Evolutionary conservation across 305 asterid species (phyloP), one percentile per base, ranked within the genome.

Genomic region (Salvia sclarea): DNA sequence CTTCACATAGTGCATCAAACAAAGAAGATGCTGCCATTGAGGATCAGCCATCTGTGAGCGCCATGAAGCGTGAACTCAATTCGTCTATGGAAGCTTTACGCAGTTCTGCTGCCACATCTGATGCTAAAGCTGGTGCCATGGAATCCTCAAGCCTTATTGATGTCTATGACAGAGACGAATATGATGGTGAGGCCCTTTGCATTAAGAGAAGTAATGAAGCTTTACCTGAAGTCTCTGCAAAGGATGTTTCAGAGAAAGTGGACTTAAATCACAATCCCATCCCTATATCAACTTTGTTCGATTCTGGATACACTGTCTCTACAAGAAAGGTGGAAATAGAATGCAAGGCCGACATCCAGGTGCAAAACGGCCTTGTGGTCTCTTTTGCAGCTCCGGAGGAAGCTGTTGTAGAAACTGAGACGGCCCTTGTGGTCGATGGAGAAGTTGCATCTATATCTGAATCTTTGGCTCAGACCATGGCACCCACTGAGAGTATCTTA

Each of bases 361-460:
- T 63, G 57, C 72, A 68, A 53, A 65, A 50, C 49, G 68, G 63
- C 18, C 63, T 4, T 38, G 62, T 45, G 22, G 38, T 48, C 53
- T 31, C 76, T 56, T 75, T 40, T 54, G 49, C 41, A 6, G 11
- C 21, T 40, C 22, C 20, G 4, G 37, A 40, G 47, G 74, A 55
- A 31, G 33, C 40, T 66, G 63, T 64, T 11, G 49, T 16, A 41
- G 73, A 40, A 66, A 53, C 38, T 61, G 43, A 65, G 17, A 20
- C 30, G 35, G 25, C 47, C 58, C 66, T 24, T 40, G 59, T 48
- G 65, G 59, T 45, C 13, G 30, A 76, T 76, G 70, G 59, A 59
- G 67, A 72, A 76, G 70, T 70, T 71, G 72, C 67, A 44, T 66
- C 80, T 72, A 60, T 45, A 53, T 31, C 70, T 20, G 68, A 71